Evolutionary conservation across 2,329 filamentous ascomycete genomes (phyloP).

Genomic region (Sporothrix phasma): DNA sequence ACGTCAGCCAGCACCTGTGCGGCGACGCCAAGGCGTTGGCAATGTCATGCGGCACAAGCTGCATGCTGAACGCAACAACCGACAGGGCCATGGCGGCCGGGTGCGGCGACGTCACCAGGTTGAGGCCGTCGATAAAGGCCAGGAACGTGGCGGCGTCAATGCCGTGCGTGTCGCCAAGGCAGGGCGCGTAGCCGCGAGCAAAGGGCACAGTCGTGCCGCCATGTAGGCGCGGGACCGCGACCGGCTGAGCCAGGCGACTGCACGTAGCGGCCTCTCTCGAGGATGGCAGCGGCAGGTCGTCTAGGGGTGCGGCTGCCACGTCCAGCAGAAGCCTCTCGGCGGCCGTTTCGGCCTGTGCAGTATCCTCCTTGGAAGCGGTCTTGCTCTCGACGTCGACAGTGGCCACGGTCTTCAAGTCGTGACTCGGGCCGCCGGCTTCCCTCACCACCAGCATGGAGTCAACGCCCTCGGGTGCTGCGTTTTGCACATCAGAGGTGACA

Average conservation of each 20-base stretch:
- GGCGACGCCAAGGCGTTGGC: slow-evolving; percentile 22
- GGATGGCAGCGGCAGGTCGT: not conserved
- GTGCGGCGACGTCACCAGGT: slow-evolving; percentile 26
- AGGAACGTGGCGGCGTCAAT: slow-evolving; percentile 24
- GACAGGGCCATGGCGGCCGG: slow-evolving; percentile 23
- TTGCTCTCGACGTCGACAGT: not conserved
- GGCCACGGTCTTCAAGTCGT: not conserved
- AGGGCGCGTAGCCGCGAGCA: slow-evolving; percentile 22
- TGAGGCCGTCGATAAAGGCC: slow-evolving; percentile 29
- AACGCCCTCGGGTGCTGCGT: not conserved
- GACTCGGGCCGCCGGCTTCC: not conserved
- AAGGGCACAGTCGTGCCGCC: slow-evolving; percentile 20
- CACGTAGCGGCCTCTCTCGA: not conserved
- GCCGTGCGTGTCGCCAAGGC: slow-evolving; percentile 19
- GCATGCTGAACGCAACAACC: slow-evolving; percentile 20
- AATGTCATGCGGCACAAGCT: slow-evolving; percentile 24
- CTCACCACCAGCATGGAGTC: not conserved
- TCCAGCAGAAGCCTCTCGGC: slow-evolving; percentile 8
- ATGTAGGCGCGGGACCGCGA: slow-evolving; percentile 3
- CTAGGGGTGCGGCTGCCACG: not conserved
- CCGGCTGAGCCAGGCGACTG: not conserved
- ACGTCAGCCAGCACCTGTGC: slow-evolving; percentile 21
- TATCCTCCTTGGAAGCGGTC: no score
- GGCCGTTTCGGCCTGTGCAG: not conserved
- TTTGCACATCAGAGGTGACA: no score